A percentile compares a stretch with the other conserved stretches of the same genome.
phyloP scores from a whole-genome alignment of 2,329 filamentous ascomycete species.

The Ceratocystis colombiana region DNA sequence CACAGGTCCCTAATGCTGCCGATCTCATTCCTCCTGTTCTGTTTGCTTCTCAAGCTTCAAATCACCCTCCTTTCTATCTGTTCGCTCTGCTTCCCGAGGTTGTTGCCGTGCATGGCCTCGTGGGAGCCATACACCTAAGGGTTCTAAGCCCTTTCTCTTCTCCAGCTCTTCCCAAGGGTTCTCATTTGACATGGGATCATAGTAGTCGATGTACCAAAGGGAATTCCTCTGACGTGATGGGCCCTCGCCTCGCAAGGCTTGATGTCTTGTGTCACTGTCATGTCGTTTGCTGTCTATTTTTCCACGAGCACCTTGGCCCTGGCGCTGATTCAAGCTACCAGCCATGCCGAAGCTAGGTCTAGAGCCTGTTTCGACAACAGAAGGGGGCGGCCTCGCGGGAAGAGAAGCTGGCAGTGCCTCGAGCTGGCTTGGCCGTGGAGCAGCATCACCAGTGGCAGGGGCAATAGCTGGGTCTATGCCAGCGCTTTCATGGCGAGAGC shows the following conservation, averaged over 20 bases:
- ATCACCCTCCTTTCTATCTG: neutral
- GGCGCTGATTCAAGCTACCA: neutral
- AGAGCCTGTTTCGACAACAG: neutral
- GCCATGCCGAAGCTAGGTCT: neutral
- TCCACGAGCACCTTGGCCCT: neutral
- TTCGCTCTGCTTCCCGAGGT: too few relatives aligned
- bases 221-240: constrained; percentile 22
- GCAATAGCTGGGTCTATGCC: neutral
- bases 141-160: constrained; percentile 36
- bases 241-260: neutral
- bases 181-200: constrained; percentile 57
- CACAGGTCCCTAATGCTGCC: neutral
- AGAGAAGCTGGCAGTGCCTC: constrained; percentile 1
- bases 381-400: neutral
- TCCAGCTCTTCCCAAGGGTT: constrained; percentile 61
- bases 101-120: constrained; percentile 26
- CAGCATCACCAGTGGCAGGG: neutral
- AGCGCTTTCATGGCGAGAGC: neutral
- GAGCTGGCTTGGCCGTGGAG: neutral
- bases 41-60: neutral
- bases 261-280: neutral
- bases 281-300: neutral
- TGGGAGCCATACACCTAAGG: constrained; percentile 40
- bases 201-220: constrained; percentile 57
- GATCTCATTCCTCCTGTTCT: neutral